Evolutionary conservation across 176 grass and related monocot species (phyloP).

Genomic region (Microstegium vimineum): DNA sequence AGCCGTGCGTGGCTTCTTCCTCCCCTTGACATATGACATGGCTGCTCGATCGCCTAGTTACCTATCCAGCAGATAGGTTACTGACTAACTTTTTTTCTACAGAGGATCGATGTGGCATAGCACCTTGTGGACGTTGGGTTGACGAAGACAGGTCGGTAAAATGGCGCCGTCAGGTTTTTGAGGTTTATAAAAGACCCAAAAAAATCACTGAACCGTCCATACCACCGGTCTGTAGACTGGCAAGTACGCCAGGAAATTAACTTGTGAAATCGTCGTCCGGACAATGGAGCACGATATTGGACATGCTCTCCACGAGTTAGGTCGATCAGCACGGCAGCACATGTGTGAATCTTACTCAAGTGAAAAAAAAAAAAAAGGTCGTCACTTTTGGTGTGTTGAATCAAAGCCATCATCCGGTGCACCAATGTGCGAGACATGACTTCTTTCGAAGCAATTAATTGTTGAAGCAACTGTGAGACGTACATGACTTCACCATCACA

Average conservation of each 20-base stretch:
- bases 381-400: not conserved
- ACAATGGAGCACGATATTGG: not conserved
- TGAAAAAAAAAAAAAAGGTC: not conserved
- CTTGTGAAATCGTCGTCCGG: not conserved
- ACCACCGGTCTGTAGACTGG: not conserved
- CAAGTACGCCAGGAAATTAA: not conserved
- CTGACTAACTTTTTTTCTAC: not conserved
- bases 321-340: not conserved
- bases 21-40: not conserved
- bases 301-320: not conserved
- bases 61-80: not conserved
- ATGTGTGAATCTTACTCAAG: not conserved
- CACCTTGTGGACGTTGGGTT: not conserved
- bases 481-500: not conserved
- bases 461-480: too few relatives aligned
- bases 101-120: not conserved
- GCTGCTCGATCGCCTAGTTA: not conserved
- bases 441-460: too few relatives aligned
- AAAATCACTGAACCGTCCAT: not conserved
- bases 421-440: not conserved
- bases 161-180: slow-evolving; percentile 4
- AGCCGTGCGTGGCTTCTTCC: not conserved
- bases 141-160: slow-evolving; percentile 16
- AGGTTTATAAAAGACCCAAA: slow-evolving; percentile 4
- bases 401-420: not conserved